Conservation (phyloP, 73 alveolate genomes). For the Paramecium bursaria region DNA sequence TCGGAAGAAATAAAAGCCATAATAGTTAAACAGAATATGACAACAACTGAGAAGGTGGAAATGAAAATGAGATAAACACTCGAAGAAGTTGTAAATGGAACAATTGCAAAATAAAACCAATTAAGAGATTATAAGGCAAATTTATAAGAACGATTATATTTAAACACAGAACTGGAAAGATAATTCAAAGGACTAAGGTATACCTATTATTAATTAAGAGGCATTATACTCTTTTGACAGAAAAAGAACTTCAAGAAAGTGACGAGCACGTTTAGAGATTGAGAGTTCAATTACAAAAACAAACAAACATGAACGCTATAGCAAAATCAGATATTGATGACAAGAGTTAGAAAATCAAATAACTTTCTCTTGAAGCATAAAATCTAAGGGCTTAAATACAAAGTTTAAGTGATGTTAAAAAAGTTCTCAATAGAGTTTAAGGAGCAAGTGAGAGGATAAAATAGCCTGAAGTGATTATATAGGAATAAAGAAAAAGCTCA, state of each 20-base stretch:
- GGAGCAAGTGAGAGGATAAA: neutral
- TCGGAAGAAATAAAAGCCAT: neutral
- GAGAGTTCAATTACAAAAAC: neutral
- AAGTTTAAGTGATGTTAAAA: conserved; percentile 46
- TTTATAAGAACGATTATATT: neutral
- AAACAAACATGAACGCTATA: neutral
- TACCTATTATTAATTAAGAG: neutral
- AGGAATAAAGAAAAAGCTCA: neutral
- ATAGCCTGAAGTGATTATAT: too few relatives aligned
- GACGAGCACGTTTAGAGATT: conserved; percentile 11
- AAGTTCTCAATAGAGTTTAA: conserved; percentile 30
- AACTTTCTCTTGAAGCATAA: conserved; percentile 27
- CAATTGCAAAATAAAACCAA: conserved; percentile 10
- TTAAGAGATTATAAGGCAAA: neutral
- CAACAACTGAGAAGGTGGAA: conserved; percentile 55
- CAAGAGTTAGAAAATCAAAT: conserved; percentile 1
- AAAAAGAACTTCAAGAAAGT: conserved; percentile 23
- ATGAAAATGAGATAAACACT: conserved; percentile 4
- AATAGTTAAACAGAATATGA: neutral
- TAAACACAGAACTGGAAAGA: conserved; percentile 35
- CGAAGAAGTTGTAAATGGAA: neutral
- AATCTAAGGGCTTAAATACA: conserved; percentile 21
- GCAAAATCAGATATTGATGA: conserved; percentile 24
- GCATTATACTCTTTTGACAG: neutral
- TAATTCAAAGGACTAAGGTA: conserved; percentile 45